Conservation (phyloP, 176 grass and related monocot species). For the Aegilops bicornis region DNA sequence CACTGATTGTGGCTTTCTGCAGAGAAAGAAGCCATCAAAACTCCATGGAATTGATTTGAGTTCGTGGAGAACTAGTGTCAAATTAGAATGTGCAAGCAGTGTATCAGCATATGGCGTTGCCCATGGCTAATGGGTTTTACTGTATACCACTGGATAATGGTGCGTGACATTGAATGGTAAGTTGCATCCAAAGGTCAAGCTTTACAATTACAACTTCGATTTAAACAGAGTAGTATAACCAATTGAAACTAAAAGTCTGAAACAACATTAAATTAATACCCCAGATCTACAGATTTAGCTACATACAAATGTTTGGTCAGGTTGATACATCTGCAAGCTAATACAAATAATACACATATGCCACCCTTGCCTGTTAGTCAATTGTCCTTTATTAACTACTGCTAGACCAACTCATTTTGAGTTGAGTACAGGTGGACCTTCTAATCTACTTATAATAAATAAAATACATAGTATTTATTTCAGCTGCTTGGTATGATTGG, state of each 20-base stretch:
- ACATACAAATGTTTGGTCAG: constrained; percentile 23
- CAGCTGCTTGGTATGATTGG: constrained; percentile 9
- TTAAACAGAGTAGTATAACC: neutral
- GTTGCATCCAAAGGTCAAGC: constrained; percentile 4
- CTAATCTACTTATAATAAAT: constrained; percentile 13
- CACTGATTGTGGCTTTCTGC: constrained; percentile 20
- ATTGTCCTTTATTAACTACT: constrained; percentile 41
- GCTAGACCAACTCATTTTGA: constrained; percentile 26
- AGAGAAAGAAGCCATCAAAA: constrained; percentile 17
- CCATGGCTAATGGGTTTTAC: neutral
- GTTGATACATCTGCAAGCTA: constrained; percentile 42
- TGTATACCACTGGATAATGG: neutral
- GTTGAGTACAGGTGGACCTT: constrained; percentile 16
- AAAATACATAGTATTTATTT: constrained; percentile 12
- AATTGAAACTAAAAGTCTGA: neutral
- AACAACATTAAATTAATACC: neutral
- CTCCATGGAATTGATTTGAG: neutral
- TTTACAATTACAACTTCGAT: constrained; percentile 19
- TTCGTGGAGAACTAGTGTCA: constrained; percentile 7
- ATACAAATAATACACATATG: constrained; percentile 29
- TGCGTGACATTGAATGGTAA: neutral
- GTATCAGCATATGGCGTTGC: neutral
- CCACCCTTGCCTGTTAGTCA: neutral
- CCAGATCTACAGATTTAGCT: constrained; percentile 21
- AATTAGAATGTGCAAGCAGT: neutral